Conservation (phyloP, 768 basidiomycete genomes). For the Trametes sanguinea region DNA sequence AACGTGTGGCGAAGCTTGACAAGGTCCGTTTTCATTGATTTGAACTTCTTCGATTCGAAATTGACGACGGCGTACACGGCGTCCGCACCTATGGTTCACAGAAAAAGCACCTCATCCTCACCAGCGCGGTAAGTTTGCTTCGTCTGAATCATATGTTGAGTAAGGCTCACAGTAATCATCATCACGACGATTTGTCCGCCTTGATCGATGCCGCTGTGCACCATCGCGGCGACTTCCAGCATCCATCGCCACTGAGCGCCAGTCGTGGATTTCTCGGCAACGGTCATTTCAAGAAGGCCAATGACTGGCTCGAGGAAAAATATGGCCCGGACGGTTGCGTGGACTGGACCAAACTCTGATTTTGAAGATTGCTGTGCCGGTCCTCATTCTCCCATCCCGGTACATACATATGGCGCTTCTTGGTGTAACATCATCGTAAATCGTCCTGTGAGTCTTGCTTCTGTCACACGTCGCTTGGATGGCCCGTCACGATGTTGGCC, state of each 20-base stretch:
- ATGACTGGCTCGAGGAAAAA: conserved; percentile 79
- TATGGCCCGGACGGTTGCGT: conserved; percentile 74
- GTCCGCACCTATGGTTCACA: conserved; percentile 30
- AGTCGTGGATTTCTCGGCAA: conserved; percentile 84
- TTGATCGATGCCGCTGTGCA: conserved; percentile 17
- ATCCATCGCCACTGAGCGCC: conserved; percentile 84
- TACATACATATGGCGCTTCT: too few species aligned
- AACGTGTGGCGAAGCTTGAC: conserved; percentile 76
- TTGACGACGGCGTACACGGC: neutral
- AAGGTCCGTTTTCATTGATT: conserved; percentile 48
- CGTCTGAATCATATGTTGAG: too few species aligned
- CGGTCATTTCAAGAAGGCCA: conserved; percentile 84
- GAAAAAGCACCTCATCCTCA: conserved; percentile 81
- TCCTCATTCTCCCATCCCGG: too few species aligned
- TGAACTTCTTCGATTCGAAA: neutral
- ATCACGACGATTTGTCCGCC: neutral
- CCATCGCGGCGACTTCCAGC: conserved; percentile 41
- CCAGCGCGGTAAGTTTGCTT: conserved; percentile 60
- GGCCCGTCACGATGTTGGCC: too few species aligned
- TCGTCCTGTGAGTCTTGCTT: too few species aligned
- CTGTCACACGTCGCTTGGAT: too few species aligned
- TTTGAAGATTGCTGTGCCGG: neutral
- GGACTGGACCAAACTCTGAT: conserved; percentile 64
- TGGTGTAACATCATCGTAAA: too few species aligned
- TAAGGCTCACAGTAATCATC: neutral